Evolutionary conservation across 2,329 filamentous ascomycete species (phyloP), one percentile per base, ranked within the genome.

Genomic region (Trichoderma sp.): DNA sequence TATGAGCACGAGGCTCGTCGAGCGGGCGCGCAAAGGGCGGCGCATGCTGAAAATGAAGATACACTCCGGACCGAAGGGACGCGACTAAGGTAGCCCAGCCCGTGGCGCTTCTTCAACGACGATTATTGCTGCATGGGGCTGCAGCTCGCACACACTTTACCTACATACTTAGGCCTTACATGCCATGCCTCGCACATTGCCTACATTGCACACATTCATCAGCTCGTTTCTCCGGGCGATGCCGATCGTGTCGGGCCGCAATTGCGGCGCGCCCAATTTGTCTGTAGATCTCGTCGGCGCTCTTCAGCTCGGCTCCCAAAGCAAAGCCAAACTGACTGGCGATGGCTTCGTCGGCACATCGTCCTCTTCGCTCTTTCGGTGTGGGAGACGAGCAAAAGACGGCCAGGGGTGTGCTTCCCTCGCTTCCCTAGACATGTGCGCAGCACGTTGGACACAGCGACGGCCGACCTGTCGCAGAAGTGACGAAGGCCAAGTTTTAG

Each of bases 221-320:
- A 60, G 65, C 66, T 69, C 57, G 66, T 47, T 30, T 56, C 64
- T 56, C 64, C 65, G 65, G 65, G 53, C 53, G 56, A 58, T 69
- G 57, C 66, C 66, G 66, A 69, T 69, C 64, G 64, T 67, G 64
- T 67, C 66, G 66, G 66, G 66, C 69, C 69, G 69, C 65, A 62
- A 71, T 64, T 32, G 53, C 53, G 64, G 64, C 64, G 69, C 69
- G 69, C 69, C 61, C 69, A 71, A 65, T 60, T 43, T 58, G 69
- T 26, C 51, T 60, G 69, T 43, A 47, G 69, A 71, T 71, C 69
- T 47, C 4, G 60, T 71, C 58, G 63, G 67, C 56, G 18, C 15
- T 39, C 36, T 43, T n/a, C 39, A 43, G 39, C 39, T 15, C 28
- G 8, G 63, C 47, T 56, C 28, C 57, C 21, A 56, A 14, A 28